Evolutionary conservation across 73 alveolate species (phyloP).

Genomic region (Symbiodinium natans): DNA sequence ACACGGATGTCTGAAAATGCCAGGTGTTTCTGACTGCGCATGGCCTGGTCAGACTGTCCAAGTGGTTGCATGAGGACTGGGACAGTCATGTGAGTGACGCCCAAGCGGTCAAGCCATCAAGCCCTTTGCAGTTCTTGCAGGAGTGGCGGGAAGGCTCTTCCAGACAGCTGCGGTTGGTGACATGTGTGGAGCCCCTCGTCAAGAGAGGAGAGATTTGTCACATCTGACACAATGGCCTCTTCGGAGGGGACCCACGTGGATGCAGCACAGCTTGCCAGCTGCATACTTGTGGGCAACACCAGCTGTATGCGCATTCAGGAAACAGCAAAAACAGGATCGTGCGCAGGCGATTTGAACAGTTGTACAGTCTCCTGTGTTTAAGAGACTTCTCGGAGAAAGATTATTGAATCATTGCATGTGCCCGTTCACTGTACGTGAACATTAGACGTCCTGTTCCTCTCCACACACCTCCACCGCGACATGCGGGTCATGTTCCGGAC

Average conservation of each 20-base stretch:
- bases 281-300: no score
- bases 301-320: no score
- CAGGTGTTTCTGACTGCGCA: constrained; percentile 52
- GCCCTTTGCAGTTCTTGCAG: not conserved
- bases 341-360: not conserved
- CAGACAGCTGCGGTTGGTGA: constrained; percentile 31
- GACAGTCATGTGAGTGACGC: not conserved
- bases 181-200: constrained; percentile 52
- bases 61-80: constrained; percentile 56
- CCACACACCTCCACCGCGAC: no score
- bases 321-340: no score
- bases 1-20: no score
- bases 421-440: no score
- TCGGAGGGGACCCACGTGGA: not conserved
- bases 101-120: not conserved
- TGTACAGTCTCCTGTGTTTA: no score
- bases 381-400: no score
- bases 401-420: no score
- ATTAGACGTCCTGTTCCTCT: no score
- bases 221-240: not conserved
- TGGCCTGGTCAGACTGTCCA: constrained; percentile 83
- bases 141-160: constrained; percentile 62
- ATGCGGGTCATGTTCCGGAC: no score
- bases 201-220: no score
- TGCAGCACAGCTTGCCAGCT: not conserved